Evolutionary conservation across 805 yeast genomes (phyloP), one percentile per base, ranked within the genome.

Genomic region (Metschnikowia cerradonensis): DNA sequence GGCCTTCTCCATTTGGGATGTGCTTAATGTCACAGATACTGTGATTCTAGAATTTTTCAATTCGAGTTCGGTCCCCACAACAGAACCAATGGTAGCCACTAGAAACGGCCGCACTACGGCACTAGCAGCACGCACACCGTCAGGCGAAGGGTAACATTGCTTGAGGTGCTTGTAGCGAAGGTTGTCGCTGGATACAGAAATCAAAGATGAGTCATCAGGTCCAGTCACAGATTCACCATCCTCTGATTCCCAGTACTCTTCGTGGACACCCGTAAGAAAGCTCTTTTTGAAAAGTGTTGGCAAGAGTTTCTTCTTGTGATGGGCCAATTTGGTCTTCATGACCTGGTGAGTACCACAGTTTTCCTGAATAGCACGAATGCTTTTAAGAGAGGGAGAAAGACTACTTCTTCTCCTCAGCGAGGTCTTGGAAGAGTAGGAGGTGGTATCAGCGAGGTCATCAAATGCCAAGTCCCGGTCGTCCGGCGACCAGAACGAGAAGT

Each of bases 41-140:
- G 64, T 61, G 62, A 81, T 89, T 30, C 62, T 67, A 19, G 72
- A 70, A 4, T 68, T 63, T 40, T 67, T 67, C 46, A 87, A 57
- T 52, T 87, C 83, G 64, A 90, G 90, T 46, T 76, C 82, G 14
- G 84, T 79, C 17, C 68, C 65, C 5, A 62, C 62, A 13, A 86
- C 76, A 1, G 60, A 59, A 2, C 98, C 98, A 33, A 74, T 75
- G 0, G 85, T 75, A 3, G 84, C 79, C 1, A 83, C 64, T 1
- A 90, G 84, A 55, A 77, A 86, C 2, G 98, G 97, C 43, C 99
- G 75, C 26, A 88, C 68, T 0, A 88, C 79, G 0, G 97, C 90
- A 46, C 78, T 80, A 1, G 80, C 75, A 0, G 94, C 96, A 37
- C 97, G 73, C 1, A 86, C 77, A 1, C 97, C 97, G 47, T 77